A percentile compares a stretch with the other conserved stretches of the same genome.
phyloP scores from a whole-genome alignment of 1,284 basidiomycete species.

The Puccinia triticina region DNA sequence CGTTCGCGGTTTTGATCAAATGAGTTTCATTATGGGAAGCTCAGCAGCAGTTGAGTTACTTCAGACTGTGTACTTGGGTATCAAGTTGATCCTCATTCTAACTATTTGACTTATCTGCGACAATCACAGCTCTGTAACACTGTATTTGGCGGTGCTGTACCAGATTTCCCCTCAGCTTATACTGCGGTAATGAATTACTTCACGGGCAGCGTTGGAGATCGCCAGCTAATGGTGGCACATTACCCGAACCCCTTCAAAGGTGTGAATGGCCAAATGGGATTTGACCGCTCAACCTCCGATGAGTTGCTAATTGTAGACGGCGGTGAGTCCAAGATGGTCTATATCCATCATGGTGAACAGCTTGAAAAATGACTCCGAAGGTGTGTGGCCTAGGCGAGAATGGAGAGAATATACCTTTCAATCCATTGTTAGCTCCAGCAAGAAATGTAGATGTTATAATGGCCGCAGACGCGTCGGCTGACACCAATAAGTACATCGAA shows the following conservation, averaged over 20 bases:
- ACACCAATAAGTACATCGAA: slow-evolving; percentile 57
- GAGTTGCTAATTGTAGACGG: slow-evolving; percentile 64
- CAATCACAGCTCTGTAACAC: slow-evolving; percentile 38
- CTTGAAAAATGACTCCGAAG: neutral
- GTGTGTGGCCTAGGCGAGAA: slow-evolving; percentile 11
- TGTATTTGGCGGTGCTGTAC: neutral
- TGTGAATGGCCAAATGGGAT: slow-evolving; percentile 51
- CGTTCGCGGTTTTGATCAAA: slow-evolving; percentile 39
- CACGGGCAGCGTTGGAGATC: slow-evolving; percentile 56
- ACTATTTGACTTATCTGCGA: neutral
- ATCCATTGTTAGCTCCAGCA: slow-evolving; percentile 69
- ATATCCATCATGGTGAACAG: neutral
- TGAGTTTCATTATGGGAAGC: slow-evolving; percentile 28
- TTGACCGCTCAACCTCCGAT: slow-evolving; percentile 54
- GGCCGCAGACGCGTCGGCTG: slow-evolving; percentile 70
- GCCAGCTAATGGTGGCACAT: neutral
- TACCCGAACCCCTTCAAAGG: slow-evolving; percentile 51
- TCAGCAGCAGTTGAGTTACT: slow-evolving; percentile 36
- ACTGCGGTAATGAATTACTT: slow-evolving; percentile 10
- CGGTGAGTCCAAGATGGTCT: slow-evolving; percentile 60
- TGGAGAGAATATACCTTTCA: slow-evolving; percentile 65
- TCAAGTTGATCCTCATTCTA: slow-evolving; percentile 22
- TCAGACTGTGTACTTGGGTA: neutral
- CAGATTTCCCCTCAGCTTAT: neutral
- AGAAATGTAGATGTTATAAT: slow-evolving; percentile 71